phyloP scores from a whole-genome alignment of 345 rosid species.

The Passiflora organensis region DNA sequence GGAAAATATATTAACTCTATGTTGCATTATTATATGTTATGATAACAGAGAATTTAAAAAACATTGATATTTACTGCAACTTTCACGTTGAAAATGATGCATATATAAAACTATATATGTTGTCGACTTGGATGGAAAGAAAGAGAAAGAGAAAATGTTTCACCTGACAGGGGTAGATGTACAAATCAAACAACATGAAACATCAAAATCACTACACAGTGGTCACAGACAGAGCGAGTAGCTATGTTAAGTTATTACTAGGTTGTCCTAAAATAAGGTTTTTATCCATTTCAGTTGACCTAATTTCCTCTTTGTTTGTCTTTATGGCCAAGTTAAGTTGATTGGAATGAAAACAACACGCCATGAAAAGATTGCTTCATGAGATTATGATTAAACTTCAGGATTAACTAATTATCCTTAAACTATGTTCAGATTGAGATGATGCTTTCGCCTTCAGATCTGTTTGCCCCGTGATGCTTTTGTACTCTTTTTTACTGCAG shows the following conservation, averaged over 20 bases:
- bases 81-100: no score
- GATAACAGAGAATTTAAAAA: no score
- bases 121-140: neutral
- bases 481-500: no score
- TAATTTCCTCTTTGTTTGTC: constrained; percentile 10
- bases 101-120: no score
- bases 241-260: neutral
- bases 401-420: constrained; percentile 4
- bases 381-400: neutral
- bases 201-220: neutral
- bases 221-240: no score
- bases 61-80: no score
- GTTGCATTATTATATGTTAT: no score
- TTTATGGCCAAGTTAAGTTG: constrained; percentile 34
- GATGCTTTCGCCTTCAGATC: no score
- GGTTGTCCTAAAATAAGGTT: constrained; percentile 4
- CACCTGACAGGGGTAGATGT: constrained; percentile 12
- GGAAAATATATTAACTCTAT: no score
- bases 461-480: no score
- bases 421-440: no score
- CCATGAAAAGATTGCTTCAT: constrained; percentile 4
- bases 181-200: neutral
- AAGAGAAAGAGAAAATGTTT: constrained; percentile 1
- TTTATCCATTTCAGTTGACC: constrained; percentile 30
- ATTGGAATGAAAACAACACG: constrained; percentile 27